These are phyloP conservation scores for Hymenoscyphus salicellus DNA, from an alignment of 2,329 filamentous ascomycete species.

Conservation along the genomic window DNA sequence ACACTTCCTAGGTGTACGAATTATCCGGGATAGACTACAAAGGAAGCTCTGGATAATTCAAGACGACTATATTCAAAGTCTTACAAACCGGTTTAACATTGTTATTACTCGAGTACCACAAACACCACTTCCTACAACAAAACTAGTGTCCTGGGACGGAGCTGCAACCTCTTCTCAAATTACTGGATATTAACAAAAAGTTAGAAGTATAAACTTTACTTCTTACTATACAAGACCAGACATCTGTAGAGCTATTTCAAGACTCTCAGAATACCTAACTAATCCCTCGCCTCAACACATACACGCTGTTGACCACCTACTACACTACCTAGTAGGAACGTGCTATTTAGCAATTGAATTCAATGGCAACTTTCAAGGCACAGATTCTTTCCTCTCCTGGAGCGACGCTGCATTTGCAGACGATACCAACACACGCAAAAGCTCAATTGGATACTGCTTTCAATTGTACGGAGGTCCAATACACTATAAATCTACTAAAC, in stretches of 20 bases:
- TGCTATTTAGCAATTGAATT: no score
- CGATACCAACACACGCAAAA: no score
- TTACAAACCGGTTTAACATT: no score
- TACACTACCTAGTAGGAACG: no score
- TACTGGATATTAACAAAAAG: not conserved
- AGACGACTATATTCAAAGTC: no score
- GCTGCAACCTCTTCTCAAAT: not conserved
- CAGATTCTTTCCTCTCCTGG: no score
- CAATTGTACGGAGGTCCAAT: no score
- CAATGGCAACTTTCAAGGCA: no score
- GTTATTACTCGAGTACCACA: no score
- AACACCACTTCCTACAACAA: not conserved
- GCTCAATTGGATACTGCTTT: no score
- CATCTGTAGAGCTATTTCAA: not conserved
- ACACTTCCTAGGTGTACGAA: not conserved
- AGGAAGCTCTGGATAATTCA: not conserved
- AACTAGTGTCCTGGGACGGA: not conserved
- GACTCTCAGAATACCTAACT: not conserved
- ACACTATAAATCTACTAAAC: no score
- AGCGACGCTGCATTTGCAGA: no score
- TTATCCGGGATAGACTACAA: not conserved
- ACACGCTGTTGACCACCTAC: not conserved
- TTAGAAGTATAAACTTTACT: not conserved
- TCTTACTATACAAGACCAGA: not conserved
- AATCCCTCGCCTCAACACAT: not conserved